phyloP scores from a whole-genome alignment of 305 asterid species.

The Striga hermonthica region DNA sequence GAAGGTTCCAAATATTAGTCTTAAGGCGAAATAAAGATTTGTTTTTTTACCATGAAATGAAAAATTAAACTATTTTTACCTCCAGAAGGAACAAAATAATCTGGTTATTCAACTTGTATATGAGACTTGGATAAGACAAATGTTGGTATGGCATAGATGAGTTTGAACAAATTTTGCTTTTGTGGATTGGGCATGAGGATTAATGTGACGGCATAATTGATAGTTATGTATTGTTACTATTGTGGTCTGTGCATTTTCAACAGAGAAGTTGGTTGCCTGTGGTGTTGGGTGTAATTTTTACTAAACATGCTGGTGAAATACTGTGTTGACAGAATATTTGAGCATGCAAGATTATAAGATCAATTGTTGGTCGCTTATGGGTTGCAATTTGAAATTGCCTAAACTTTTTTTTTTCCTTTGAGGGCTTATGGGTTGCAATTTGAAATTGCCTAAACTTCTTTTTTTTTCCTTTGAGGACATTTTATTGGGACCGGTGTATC shows the following conservation, averaged over 20 bases:
- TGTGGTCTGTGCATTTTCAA: slow-evolving; percentile 18
- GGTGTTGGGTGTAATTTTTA: background rate
- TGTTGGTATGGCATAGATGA: slow-evolving; percentile 16
- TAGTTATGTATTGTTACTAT: background rate
- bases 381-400: slow-evolving; percentile 15
- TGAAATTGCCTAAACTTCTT: slow-evolving; percentile 12
- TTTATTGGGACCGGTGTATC: slow-evolving; percentile 9
- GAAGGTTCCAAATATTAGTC: slow-evolving; percentile 2
- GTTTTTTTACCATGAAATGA: slow-evolving; percentile 6
- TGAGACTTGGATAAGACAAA: slow-evolving; percentile 4
- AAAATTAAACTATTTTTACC: slow-evolving; percentile 10
- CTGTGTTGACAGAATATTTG: background rate
- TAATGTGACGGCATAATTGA: background rate
- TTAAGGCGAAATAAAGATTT: background rate
- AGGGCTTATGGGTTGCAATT: background rate
- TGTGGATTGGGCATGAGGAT: slow-evolving; percentile 14
- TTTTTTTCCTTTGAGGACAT: background rate
- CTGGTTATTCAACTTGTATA: slow-evolving; percentile 15
- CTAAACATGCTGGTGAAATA: slow-evolving; percentile 15
- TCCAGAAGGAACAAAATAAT: slow-evolving; percentile 21
- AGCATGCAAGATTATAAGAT: slow-evolving; percentile 11
- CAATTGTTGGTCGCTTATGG: background rate
- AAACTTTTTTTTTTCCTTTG: background rate
- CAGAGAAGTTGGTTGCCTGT: background rate
- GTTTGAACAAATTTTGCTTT: slow-evolving; percentile 15